Evolutionary conservation across 179 eudicot species (phyloP).

Genomic region (Nepenthes alata): DNA sequence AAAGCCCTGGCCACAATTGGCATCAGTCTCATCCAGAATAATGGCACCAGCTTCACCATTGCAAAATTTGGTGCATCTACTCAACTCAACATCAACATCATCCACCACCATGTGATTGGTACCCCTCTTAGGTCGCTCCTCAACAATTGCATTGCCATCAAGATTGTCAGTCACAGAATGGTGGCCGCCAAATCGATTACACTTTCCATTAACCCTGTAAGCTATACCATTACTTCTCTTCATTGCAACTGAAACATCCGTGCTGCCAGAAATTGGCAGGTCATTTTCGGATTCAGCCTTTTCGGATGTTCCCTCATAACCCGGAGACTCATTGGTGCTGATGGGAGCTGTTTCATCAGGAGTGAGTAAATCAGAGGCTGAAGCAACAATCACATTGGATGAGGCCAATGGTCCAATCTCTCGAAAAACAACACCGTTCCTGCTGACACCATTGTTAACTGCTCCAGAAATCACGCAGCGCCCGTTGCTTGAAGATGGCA

Average conservation of each 20-base stretch:
- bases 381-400: conserved; percentile 3
- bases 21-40: too few relatives aligned
- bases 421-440: neutral
- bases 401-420: neutral
- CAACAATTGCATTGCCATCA: neutral
- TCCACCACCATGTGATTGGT: conserved; percentile 6
- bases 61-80: neutral
- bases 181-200: neutral
- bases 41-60: neutral
- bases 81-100: conserved; percentile 1
- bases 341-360: neutral
- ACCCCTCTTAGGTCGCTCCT: neutral
- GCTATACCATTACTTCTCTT: neutral
- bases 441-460: conserved; percentile 1
- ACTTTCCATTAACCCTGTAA: neutral
- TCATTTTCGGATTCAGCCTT: conserved; percentile 7
- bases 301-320: conserved; percentile 5
- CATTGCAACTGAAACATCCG: neutral
- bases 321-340: conserved; percentile 4
- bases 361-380: conserved; percentile 1
- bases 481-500: conserved; percentile 7
- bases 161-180: neutral
- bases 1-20: neutral
- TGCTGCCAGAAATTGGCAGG: conserved; percentile 4
- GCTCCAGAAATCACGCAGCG: conserved; percentile 1